Conservation (phyloP, 306 rosid species). For the Astragalus membranaceus region DNA sequence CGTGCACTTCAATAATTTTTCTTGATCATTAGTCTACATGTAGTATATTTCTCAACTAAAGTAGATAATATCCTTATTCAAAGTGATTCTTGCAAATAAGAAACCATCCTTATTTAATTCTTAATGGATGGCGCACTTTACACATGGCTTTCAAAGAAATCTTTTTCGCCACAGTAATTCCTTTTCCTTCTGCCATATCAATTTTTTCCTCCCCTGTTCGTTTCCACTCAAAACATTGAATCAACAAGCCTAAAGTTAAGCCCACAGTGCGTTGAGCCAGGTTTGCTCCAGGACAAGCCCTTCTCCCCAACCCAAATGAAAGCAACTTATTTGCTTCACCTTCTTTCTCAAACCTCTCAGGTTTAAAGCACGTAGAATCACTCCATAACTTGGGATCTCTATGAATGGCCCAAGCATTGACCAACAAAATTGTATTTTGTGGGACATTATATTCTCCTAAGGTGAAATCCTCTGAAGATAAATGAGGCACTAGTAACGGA, state of each 20-base stretch:
- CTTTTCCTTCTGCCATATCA: constrained; percentile 33
- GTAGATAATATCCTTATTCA: too few species aligned
- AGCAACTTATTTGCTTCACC: constrained; percentile 25
- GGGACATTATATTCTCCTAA: constrained; percentile 31
- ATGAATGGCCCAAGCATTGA: constrained; percentile 50
- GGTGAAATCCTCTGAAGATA: constrained; percentile 32
- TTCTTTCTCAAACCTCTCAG: constrained; percentile 38
- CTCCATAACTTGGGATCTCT: constrained; percentile 47
- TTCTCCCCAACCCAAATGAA: constrained; percentile 46
- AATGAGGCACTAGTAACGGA: constrained; percentile 43
- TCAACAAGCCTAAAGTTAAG: constrained; percentile 26
- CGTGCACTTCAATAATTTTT: too few species aligned
- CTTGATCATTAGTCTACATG: too few species aligned
- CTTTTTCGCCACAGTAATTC: constrained; percentile 25
- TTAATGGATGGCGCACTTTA: constrained; percentile 2
- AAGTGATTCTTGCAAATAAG: neutral
- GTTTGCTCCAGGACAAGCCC: constrained; percentile 39
- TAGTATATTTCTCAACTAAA: neutral
- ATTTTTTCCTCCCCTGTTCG: constrained; percentile 11
- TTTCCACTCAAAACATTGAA: constrained; percentile 53
- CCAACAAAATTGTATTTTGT: constrained; percentile 29
- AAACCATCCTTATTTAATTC: neutral
- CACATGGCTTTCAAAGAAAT: constrained; percentile 40
- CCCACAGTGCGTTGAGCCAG: constrained; percentile 33
- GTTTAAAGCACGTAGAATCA: constrained; percentile 33